Conservation (phyloP, 768 basidiomycete genomes). For the Polyporus arcularius region DNA sequence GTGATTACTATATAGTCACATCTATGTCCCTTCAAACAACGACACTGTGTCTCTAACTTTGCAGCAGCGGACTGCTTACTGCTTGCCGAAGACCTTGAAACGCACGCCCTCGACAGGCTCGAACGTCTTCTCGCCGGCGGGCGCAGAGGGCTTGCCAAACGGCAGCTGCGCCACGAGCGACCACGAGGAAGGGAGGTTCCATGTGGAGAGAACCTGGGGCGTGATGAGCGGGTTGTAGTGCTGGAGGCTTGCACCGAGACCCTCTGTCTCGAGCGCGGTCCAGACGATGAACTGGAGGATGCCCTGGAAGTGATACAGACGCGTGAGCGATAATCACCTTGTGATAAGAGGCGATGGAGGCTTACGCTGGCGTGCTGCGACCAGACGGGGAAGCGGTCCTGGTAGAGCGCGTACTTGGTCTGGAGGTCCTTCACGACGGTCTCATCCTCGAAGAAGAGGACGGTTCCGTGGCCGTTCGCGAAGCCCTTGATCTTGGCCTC, state of each 20-base stretch:
- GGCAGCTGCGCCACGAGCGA: slow-evolving; percentile 22
- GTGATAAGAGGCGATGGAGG: not conserved
- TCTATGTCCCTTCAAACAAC: not conserved
- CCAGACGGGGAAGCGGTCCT: slow-evolving; percentile 24
- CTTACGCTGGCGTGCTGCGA: slow-evolving; percentile 21
- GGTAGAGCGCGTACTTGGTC: slow-evolving; percentile 20
- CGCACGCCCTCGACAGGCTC: slow-evolving; percentile 24
- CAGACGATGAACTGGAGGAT: slow-evolving; percentile 26
- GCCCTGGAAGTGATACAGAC: slow-evolving; percentile 1
- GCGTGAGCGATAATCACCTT: not conserved
- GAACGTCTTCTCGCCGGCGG: slow-evolving; percentile 20
- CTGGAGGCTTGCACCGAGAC: slow-evolving; percentile 25
- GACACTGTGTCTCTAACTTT: not conserved
- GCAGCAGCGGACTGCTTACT: not conserved
- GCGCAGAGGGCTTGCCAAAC: slow-evolving; percentile 21
- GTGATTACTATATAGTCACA: not conserved
- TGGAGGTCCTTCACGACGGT: slow-evolving; percentile 19
- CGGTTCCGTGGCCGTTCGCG: slow-evolving; percentile 24
- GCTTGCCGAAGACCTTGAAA: slow-evolving; percentile 22
- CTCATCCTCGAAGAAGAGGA: slow-evolving; percentile 28
- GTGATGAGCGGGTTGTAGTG: slow-evolving; percentile 27
- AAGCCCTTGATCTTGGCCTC: slow-evolving; percentile 21
- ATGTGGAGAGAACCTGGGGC: slow-evolving; percentile 19
- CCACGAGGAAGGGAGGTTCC: slow-evolving; percentile 23
- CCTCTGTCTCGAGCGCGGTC: slow-evolving; percentile 26